Conservation (phyloP, 2,329 filamentous ascomycete species). For the Xylaria sp. region DNA sequence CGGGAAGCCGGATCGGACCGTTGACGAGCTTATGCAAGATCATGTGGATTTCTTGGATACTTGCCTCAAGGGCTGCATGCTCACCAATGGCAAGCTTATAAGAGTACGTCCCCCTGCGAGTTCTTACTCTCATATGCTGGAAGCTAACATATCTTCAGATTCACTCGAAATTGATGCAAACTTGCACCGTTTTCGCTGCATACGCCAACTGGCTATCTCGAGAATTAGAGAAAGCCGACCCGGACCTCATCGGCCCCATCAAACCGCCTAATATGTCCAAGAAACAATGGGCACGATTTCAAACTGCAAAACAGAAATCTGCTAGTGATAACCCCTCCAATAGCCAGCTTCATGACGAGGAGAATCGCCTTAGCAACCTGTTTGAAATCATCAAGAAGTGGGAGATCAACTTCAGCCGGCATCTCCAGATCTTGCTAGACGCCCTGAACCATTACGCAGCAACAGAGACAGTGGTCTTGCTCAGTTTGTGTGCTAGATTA, state of each 20-base stretch:
- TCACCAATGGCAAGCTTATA: slow-evolving; percentile 91
- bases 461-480: slow-evolving; percentile 89
- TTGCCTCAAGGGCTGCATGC: slow-evolving; percentile 97
- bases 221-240: slow-evolving; percentile 77
- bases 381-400: slow-evolving; percentile 86
- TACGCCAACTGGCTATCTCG: slow-evolving; percentile 84
- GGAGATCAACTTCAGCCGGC: slow-evolving; percentile 86
- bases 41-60: slow-evolving; percentile 98
- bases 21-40: slow-evolving; percentile 97
- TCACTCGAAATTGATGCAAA: slow-evolving; percentile 94
- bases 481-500: slow-evolving; percentile 78
- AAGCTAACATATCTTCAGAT: slow-evolving; percentile 54
- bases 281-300: slow-evolving; percentile 56
- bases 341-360: slow-evolving; percentile 37
- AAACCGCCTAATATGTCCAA: slow-evolving; percentile 56
- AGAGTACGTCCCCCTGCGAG: slow-evolving; percentile 53
- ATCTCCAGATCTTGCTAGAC: slow-evolving; percentile 89
- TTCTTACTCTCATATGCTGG: neutral
- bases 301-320: slow-evolving; percentile 42
- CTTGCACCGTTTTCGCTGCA: slow-evolving; percentile 87
- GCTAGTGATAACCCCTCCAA: slow-evolving; percentile 34
- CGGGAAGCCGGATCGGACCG: slow-evolving; percentile 56
- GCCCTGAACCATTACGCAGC: slow-evolving; percentile 96
- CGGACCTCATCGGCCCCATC: slow-evolving; percentile 59
- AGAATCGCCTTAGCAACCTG: slow-evolving; percentile 63